Evolutionary conservation across 345 rosid species (phyloP).

Genomic region (Theobroma cacao): DNA sequence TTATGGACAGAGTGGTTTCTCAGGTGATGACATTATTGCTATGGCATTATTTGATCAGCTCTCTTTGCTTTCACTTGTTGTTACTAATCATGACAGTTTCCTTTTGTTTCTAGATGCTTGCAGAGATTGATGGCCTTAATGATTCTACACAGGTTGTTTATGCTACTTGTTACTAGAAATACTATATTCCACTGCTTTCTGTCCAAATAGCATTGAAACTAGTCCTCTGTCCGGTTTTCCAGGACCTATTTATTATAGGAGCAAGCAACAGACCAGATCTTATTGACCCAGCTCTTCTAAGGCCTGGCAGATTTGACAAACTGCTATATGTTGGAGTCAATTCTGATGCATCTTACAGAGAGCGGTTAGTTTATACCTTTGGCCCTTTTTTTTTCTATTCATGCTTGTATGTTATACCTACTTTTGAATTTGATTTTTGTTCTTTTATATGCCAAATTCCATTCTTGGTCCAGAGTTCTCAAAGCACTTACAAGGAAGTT

Average conservation of each 20-base stretch:
- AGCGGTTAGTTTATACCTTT: constrained; percentile 48
- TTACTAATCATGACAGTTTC: constrained; percentile 15
- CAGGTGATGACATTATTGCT: constrained; percentile 48
- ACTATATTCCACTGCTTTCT: constrained; percentile 6
- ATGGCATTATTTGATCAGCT: neutral
- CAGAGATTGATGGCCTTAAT: constrained; percentile 93
- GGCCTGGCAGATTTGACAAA: constrained; percentile 97
- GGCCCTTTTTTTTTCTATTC: neutral
- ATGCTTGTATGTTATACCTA: neutral
- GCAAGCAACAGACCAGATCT: constrained; percentile 99
- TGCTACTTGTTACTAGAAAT: constrained; percentile 2
- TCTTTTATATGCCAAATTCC: constrained; percentile 10
- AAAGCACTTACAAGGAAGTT: constrained; percentile 96
- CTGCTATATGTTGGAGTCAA: constrained; percentile 93
- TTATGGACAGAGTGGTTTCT: constrained; percentile 98
- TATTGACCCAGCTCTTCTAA: constrained; percentile 91
- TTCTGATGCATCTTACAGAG: constrained; percentile 83
- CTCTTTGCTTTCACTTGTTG: neutral
- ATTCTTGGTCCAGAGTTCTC: constrained; percentile 58
- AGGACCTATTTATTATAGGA: constrained; percentile 93
- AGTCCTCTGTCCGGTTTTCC: constrained; percentile 14
- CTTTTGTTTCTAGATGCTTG: constrained; percentile 68
- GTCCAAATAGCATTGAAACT: neutral
- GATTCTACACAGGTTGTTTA: constrained; percentile 70
- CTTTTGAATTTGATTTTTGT: constrained; percentile 1